Conservation (phyloP, 495 filamentous ascomycete genomes). For the Margaritispora aquatica region DNA sequence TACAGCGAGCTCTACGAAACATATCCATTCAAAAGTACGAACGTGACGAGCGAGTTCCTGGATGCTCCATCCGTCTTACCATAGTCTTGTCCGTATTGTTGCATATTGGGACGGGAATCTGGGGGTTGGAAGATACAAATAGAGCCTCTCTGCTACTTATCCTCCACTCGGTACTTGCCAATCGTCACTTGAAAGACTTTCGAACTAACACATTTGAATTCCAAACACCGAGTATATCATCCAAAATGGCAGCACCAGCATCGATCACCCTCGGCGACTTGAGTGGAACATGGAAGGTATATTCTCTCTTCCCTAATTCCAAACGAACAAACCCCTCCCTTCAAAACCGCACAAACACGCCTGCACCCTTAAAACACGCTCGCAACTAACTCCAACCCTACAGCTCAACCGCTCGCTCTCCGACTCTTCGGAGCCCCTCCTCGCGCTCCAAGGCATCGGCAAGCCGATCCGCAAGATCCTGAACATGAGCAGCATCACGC, state of each 20-base stretch:
- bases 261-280: neutral
- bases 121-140: too few relatives aligned
- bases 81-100: too few relatives aligned
- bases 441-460: constrained; percentile 16
- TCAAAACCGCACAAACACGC: too few relatives aligned
- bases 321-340: too few relatives aligned
- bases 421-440: constrained; percentile 6
- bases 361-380: too few relatives aligned
- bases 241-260: neutral
- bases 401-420: constrained; percentile 2
- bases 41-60: neutral
- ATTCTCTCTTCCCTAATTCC: too few relatives aligned
- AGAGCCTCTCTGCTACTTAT: too few relatives aligned
- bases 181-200: too few relatives aligned
- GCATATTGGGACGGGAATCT: too few relatives aligned
- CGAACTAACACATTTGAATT: neutral
- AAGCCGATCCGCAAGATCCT: constrained; percentile 27
- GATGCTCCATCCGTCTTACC: neutral
- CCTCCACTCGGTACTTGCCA: too few relatives aligned
- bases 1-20: neutral
- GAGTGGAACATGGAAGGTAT: neutral
- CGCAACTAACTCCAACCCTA: too few relatives aligned
- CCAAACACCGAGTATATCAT: neutral
- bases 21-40: neutral
- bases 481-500: neutral